phyloP scores from a whole-genome alignment of 306 rosid species.

The Vigna unguiculata region DNA sequence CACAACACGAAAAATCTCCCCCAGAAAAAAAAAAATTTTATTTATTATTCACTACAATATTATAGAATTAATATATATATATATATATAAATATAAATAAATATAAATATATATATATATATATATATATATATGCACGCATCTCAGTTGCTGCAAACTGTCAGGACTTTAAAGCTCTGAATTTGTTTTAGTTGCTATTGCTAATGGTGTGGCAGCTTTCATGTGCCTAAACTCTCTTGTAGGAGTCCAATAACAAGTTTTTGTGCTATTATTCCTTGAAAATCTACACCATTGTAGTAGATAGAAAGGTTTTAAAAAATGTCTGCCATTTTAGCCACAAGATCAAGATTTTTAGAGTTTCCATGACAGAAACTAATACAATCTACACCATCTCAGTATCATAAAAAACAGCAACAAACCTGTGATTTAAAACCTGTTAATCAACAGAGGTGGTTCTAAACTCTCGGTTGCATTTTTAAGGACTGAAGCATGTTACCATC shows the following conservation, averaged over 20 bases:
- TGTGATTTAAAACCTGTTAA: background rate
- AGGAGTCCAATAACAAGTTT: background rate
- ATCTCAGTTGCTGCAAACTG: slow-evolving; percentile 32
- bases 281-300: slow-evolving; percentile 1
- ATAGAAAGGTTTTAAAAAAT: background rate
- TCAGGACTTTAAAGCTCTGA: slow-evolving; percentile 39
- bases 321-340: background rate
- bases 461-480: background rate
- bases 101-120: background rate
- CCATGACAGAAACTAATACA: background rate
- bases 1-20: slow-evolving; percentile 26
- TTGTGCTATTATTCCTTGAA: slow-evolving; percentile 1
- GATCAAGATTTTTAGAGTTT: background rate
- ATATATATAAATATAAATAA: background rate
- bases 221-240: slow-evolving; percentile 15
- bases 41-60: slow-evolving; percentile 18
- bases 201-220: slow-evolving; percentile 34
- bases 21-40: background rate
- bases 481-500: slow-evolving; percentile 21
- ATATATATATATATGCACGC: background rate
- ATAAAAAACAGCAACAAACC: background rate
- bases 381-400: background rate
- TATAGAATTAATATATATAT: background rate
- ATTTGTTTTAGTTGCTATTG: slow-evolving; percentile 37
- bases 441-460: background rate